Evolutionary conservation across 495 filamentous ascomycete species (phyloP).

Genomic region (Talaromyces nanjingensis): DNA sequence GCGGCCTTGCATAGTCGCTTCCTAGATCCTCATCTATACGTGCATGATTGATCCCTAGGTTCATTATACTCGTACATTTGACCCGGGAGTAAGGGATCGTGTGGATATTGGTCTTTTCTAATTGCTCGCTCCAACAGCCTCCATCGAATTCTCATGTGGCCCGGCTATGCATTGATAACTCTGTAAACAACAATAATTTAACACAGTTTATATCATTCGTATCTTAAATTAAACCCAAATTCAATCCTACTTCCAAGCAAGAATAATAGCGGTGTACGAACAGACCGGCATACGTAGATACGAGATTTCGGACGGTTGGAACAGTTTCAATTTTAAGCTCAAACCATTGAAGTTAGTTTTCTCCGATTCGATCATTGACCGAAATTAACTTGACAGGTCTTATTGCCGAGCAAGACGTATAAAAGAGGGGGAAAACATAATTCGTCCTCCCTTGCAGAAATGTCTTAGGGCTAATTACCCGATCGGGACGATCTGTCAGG

Average conservation of each 20-base stretch:
- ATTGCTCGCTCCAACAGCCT: not conserved
- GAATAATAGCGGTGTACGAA: not conserved
- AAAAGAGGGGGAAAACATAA: not conserved
- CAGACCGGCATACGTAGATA: not conserved
- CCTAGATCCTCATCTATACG: too few relatives aligned
- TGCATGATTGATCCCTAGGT: not conserved
- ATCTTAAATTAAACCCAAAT: not conserved
- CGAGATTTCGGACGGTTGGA: not conserved
- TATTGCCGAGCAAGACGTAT: not conserved
- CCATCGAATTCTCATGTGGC: not conserved
- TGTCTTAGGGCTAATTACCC: conserved; percentile 3
- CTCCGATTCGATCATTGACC: not conserved
- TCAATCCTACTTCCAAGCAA: not conserved
- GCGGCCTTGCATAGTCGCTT: too few relatives aligned
- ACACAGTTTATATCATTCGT: not conserved
- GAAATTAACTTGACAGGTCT: not conserved
- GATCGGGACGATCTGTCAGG: not conserved
- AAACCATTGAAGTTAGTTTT: not conserved
- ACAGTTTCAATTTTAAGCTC: not conserved
- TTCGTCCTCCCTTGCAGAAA: not conserved
- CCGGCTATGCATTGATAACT: not conserved
- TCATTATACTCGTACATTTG: not conserved
- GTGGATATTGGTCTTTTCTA: not conserved
- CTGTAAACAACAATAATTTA: not conserved
- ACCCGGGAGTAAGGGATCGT: not conserved